Percentiles rank a stretch among this genome's conserved stretches.
Evolutionary conservation across 768 basidiomycete species (phyloP).

Genomic region (Arthromyces matolae): DNA sequence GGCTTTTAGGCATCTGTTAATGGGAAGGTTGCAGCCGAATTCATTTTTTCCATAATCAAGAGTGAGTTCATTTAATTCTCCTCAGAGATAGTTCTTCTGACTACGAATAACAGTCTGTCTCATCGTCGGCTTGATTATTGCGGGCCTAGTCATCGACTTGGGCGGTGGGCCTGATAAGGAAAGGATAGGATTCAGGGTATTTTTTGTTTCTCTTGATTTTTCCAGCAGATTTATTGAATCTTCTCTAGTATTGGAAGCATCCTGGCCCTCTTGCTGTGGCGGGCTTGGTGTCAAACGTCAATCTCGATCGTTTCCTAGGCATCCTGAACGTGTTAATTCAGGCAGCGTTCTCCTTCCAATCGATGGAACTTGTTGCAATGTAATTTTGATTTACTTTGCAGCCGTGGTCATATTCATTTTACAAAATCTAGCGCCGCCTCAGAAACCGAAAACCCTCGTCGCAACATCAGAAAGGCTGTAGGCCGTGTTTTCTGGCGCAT

Average conservation of each 20-base stretch:
- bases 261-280: constrained; percentile 58
- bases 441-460: constrained; percentile 74
- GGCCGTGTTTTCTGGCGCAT: constrained; percentile 79
- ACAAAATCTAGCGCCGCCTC: constrained; percentile 56
- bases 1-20: background rate
- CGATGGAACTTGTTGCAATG: constrained; percentile 74
- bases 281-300: constrained; percentile 38
- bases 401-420: constrained; percentile 1
- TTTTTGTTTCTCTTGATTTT: constrained; percentile 23
- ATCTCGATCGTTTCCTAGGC: constrained; percentile 46
- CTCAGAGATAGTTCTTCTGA: background rate
- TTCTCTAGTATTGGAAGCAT: constrained; percentile 59
- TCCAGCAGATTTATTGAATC: too few species aligned
- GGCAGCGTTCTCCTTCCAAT: constrained; percentile 73
- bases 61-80: constrained; percentile 32
- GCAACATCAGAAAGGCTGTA: constrained; percentile 75
- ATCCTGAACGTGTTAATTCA: constrained; percentile 43
- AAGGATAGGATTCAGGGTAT: constrained; percentile 63
- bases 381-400: constrained; percentile 18
- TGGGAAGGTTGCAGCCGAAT: constrained; percentile 45
- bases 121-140: constrained; percentile 57
- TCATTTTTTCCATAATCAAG: constrained; percentile 64
- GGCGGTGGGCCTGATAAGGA: constrained; percentile 72
- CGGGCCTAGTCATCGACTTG: constrained; percentile 68
- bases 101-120: constrained; percentile 40